Evolutionary conservation across 2,329 filamentous ascomycete species (phyloP).

Genomic region (Hypoxylon sp.): DNA sequence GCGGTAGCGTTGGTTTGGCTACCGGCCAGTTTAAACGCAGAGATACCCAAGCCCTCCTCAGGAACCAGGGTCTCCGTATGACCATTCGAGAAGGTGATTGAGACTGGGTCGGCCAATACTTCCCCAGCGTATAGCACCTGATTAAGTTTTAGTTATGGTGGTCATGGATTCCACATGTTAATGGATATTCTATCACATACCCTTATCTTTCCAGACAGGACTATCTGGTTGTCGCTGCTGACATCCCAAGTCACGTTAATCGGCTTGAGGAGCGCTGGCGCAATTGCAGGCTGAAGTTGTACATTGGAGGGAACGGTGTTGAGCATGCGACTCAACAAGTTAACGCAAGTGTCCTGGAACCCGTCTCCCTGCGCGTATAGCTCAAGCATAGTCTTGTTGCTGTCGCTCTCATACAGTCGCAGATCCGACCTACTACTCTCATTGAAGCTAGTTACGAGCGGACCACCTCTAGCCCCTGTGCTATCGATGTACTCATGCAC

Average conservation of each 20-base stretch:
- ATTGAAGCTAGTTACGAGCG: constrained; percentile 51
- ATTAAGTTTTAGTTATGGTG: constrained; percentile 16
- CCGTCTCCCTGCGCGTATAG: constrained; percentile 47
- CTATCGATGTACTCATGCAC: constrained; percentile 50
- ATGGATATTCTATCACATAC: constrained; percentile 33
- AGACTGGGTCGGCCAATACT: constrained; percentile 20
- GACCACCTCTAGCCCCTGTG: constrained; percentile 46
- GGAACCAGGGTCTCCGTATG: constrained; percentile 35
- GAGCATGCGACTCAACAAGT: constrained; percentile 49
- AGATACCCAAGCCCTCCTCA: constrained; percentile 40
- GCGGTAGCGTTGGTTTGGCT: constrained; percentile 40
- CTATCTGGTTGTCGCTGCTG: constrained; percentile 33
- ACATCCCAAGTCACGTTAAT: constrained; percentile 51
- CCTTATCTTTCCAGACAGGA: constrained; percentile 47
- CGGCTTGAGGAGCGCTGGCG: constrained; percentile 49
- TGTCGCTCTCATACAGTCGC: constrained; percentile 51
- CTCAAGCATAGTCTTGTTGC: constrained; percentile 50
- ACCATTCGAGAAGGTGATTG: constrained; percentile 45
- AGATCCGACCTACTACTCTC: constrained; percentile 51
- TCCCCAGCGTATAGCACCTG: constrained; percentile 41
- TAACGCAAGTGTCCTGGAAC: constrained; percentile 49
- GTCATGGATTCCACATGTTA: background rate
- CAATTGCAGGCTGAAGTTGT: constrained; percentile 44
- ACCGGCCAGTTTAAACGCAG: constrained; percentile 41
- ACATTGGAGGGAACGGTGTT: constrained; percentile 50